These are phyloP conservation scores for Colletotrichum orchidophilum DNA, from an alignment of 2,329 filamentous ascomycete species.

Conservation along the genomic window DNA sequence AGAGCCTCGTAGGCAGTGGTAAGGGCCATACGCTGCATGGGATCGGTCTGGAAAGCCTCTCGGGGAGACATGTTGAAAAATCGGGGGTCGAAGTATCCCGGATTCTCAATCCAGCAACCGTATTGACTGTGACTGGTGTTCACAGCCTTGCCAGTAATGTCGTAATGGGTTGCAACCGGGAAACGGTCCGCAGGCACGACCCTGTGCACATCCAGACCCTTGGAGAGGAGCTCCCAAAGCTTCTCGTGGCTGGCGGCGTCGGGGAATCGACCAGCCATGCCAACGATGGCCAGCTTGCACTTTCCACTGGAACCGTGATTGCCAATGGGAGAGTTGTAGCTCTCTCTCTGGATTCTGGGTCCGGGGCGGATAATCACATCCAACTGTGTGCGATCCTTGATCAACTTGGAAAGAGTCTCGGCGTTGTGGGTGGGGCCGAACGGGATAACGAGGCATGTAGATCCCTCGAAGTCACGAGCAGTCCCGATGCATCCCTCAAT, in stretches of 20 bases:
- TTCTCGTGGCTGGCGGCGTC: slow-evolving; percentile 50
- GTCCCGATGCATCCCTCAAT: slow-evolving; percentile 57
- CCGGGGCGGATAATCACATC: slow-evolving; percentile 52
- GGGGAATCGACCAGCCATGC: slow-evolving; percentile 59
- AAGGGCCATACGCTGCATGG: slow-evolving; percentile 77
- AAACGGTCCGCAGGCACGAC: slow-evolving; percentile 67
- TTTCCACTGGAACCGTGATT: slow-evolving; percentile 58
- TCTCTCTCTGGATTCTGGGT: slow-evolving; percentile 46
- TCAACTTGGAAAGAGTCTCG: slow-evolving; percentile 53
- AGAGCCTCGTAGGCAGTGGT: slow-evolving; percentile 83
- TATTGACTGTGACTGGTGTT: slow-evolving; percentile 61
- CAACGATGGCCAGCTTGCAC: slow-evolving; percentile 85
- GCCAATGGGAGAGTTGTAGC: slow-evolving; percentile 48
- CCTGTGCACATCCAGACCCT: slow-evolving; percentile 71
- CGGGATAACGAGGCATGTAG: slow-evolving; percentile 56
- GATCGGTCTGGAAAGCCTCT: slow-evolving; percentile 75
- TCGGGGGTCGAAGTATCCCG: slow-evolving; percentile 72
- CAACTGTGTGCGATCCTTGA: slow-evolving; percentile 53
- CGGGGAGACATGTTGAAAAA: slow-evolving; percentile 81
- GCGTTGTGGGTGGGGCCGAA: slow-evolving; percentile 61
- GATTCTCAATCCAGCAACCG: slow-evolving; percentile 67
- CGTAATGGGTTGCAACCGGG: slow-evolving; percentile 68
- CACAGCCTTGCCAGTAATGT: slow-evolving; percentile 68
- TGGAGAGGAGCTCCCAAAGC: slow-evolving; percentile 65
- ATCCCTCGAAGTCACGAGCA: slow-evolving; percentile 50